A percentile compares a stretch with the other conserved stretches of the same genome.
phyloP scores from a whole-genome alignment of 2,329 filamentous ascomycete species.

The Epichloe uncinata region DNA sequence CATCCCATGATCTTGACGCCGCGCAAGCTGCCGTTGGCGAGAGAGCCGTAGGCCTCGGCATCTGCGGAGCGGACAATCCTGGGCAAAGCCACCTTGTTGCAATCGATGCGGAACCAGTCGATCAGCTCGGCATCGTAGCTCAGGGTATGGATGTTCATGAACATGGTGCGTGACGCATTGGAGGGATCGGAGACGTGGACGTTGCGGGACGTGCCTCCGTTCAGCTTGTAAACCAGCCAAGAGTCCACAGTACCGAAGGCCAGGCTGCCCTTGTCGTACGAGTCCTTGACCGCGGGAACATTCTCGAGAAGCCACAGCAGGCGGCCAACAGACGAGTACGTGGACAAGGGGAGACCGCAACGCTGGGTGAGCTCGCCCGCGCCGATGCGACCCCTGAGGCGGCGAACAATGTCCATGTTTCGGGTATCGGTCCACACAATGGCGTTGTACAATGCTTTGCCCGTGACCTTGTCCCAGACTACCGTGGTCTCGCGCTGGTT shows the following conservation, averaged over 20 bases:
- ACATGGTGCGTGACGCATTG: slow-evolving; percentile 79
- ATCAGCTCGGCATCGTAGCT: slow-evolving; percentile 62
- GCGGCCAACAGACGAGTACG: slow-evolving; percentile 69
- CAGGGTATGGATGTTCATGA: slow-evolving; percentile 67
- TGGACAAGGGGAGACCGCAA: slow-evolving; percentile 68
- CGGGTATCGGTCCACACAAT: slow-evolving; percentile 82
- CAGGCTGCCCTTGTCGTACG: slow-evolving; percentile 57
- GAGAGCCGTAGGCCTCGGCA: slow-evolving; percentile 50
- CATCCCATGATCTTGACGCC: slow-evolving; percentile 63
- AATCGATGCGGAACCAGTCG: slow-evolving; percentile 62
- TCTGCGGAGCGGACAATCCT: slow-evolving; percentile 66
- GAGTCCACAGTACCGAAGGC: slow-evolving; percentile 72
- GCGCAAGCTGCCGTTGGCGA: slow-evolving; percentile 48
- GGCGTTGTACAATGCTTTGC: slow-evolving; percentile 65
- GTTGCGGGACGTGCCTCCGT: slow-evolving; percentile 52
- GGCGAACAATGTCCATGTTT: slow-evolving; percentile 56
- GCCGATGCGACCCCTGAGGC: slow-evolving; percentile 53
- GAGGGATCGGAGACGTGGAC: slow-evolving; percentile 65
- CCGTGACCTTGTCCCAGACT: slow-evolving; percentile 66
- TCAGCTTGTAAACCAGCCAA: slow-evolving; percentile 70
- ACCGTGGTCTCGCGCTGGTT: slow-evolving; percentile 76
- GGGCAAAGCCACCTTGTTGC: slow-evolving; percentile 56
- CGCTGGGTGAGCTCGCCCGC: slow-evolving; percentile 53
- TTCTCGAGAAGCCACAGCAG: slow-evolving; percentile 66
- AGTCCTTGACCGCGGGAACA: slow-evolving; percentile 49